phyloP scores from a whole-genome alignment of 2,329 filamentous ascomycete genomes.

The Talaromyces sp. region DNA sequence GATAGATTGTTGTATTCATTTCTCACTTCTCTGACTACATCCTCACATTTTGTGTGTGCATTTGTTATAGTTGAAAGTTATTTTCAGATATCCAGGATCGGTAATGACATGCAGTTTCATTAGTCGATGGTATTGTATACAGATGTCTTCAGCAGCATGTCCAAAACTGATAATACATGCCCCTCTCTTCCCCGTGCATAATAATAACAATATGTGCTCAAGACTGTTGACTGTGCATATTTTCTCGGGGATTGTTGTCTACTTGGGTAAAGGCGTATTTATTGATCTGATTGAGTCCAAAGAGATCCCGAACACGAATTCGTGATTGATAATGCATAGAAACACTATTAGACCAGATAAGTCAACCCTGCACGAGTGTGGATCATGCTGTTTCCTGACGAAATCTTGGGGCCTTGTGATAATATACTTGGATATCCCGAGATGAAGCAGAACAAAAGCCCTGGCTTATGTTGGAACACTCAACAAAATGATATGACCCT shows the following conservation, averaged over 20 bases:
- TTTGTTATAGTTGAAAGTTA: neutral
- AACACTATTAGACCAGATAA: neutral
- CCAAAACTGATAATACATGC: neutral
- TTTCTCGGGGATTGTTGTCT: neutral
- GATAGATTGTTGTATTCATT: neutral
- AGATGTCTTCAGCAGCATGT: neutral
- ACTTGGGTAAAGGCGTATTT: neutral
- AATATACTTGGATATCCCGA: no score
- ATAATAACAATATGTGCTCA: neutral
- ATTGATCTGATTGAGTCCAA: neutral
- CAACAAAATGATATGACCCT: neutral
- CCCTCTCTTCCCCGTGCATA: neutral
- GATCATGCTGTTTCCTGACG: neutral
- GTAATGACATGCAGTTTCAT: neutral
- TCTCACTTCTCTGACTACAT: neutral
- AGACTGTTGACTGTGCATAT: neutral
- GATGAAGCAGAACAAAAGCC: neutral
- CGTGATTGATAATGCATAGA: neutral
- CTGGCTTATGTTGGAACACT: neutral
- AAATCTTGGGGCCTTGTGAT: neutral
- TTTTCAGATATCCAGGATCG: neutral
- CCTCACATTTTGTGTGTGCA: neutral
- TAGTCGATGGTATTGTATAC: neutral
- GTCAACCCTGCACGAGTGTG: neutral
- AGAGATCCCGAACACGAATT: neutral